These are phyloP conservation scores for Vitis amurensis DNA, from an alignment of 164 flowering plant genomes.

Conservation along the genomic window DNA sequence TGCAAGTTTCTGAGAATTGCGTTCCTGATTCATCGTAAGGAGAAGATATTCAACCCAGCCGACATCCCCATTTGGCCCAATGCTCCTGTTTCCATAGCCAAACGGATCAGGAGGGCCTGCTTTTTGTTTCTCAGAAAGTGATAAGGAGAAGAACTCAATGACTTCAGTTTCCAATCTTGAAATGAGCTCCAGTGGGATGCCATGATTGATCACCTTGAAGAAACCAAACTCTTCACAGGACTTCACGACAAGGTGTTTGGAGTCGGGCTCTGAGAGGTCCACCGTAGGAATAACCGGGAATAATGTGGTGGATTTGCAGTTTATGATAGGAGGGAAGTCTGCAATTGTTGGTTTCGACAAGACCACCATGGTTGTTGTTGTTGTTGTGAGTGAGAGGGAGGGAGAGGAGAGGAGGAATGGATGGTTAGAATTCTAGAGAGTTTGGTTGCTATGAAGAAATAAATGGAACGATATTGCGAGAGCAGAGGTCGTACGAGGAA, in stretches of 20 bases:
- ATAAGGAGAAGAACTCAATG: conserved; percentile 28
- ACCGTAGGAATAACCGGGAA: conserved; percentile 2
- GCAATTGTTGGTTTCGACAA: no score
- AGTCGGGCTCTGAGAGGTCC: conserved; percentile 33
- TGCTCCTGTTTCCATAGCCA: conserved; percentile 38
- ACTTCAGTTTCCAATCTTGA: conserved; percentile 28
- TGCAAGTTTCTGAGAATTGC: conserved; percentile 6
- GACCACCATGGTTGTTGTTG: no score
- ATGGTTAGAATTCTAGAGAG: no score
- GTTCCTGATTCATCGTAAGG: not conserved
- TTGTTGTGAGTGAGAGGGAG: no score
- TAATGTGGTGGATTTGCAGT: not conserved
- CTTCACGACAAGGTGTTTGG: conserved; percentile 27
- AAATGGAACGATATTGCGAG: no score
- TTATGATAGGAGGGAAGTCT: no score
- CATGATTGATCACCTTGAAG: conserved; percentile 44
- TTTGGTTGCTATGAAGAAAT: no score
- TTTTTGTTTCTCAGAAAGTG: conserved; percentile 28
- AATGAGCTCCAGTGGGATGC: conserved; percentile 33
- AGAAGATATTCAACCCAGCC: conserved; percentile 47
- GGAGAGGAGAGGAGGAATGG: no score
- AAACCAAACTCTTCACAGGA: conserved; percentile 44
- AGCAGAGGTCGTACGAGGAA: no score
- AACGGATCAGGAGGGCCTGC: conserved; percentile 34
- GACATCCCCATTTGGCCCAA: conserved; percentile 40